A percentile compares a stretch with the other conserved stretches of the same genome.
Evolutionary conservation across 306 rosid species (phyloP).

Genomic region (Glycyrrhiza uralensis): DNA sequence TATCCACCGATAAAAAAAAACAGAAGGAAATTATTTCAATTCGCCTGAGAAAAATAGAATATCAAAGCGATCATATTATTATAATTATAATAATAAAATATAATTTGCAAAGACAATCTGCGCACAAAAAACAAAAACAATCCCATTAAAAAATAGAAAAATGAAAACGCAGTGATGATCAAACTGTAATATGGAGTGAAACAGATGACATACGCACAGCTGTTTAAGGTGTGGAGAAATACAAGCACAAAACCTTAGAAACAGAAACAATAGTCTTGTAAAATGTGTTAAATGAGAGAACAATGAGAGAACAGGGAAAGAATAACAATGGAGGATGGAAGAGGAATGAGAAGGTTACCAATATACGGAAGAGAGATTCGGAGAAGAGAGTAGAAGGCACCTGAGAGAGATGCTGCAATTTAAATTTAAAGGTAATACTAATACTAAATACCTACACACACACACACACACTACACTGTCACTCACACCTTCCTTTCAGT

Average conservation of each 20-base stretch:
- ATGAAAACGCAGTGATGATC: background rate
- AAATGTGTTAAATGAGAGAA: background rate
- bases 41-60: background rate
- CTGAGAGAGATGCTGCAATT: no score
- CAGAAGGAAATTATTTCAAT: background rate
- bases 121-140: background rate
- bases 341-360: conserved; percentile 3
- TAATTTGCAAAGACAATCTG: background rate
- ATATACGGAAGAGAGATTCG: background rate
- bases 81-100: background rate
- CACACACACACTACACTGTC: no score
- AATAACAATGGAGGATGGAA: background rate
- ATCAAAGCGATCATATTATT: background rate
- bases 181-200: background rate
- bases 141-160: background rate
- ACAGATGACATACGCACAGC: background rate
- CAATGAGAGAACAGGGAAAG: background rate
- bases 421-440: no score
- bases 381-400: background rate
- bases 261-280: background rate
- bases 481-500: background rate
- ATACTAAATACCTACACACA: no score
- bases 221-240: background rate
- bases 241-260: background rate
- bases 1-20: background rate